These are phyloP conservation scores for Aspergillus sclerotioniger DNA, from an alignment of 495 filamentous ascomycete species.

Conservation along the genomic window DNA sequence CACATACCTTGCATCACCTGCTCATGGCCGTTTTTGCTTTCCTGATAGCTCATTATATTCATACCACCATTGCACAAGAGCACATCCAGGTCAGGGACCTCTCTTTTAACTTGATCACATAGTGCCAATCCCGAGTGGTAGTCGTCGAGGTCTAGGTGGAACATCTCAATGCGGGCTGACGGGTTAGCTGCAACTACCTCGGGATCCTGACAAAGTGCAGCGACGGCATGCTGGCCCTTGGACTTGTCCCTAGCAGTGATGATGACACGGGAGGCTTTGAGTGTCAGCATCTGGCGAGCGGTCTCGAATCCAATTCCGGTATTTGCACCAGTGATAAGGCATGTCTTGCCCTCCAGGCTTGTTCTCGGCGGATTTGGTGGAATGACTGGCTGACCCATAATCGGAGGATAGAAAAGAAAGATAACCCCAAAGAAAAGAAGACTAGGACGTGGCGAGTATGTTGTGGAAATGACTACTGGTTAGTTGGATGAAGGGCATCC, in stretches of 20 bases:
- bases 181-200: slow-evolving; percentile 7
- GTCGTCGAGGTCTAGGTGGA: slow-evolving; percentile 21
- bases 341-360: slow-evolving; percentile 32
- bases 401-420: not conserved
- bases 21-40: slow-evolving; percentile 25
- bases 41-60: slow-evolving; percentile 13
- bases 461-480: no score
- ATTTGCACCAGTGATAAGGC: slow-evolving; percentile 55
- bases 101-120: slow-evolving; percentile 9
- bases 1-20: slow-evolving; percentile 22
- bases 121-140: slow-evolving; percentile 19
- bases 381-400: not conserved
- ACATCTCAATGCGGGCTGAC: slow-evolving; percentile 12
- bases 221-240: slow-evolving; percentile 25
- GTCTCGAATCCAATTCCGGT: slow-evolving; percentile 52
- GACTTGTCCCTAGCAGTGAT: slow-evolving; percentile 23
- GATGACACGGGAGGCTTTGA: slow-evolving; percentile 21
- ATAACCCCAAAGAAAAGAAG: not conserved
- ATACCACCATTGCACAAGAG: slow-evolving; percentile 23
- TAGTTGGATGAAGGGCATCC: no score
- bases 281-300: slow-evolving; percentile 32
- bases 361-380: slow-evolving; percentile 1
- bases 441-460: no score
- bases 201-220: slow-evolving; percentile 14
- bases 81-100: slow-evolving; percentile 20